phyloP scores from a whole-genome alignment of 2,329 filamentous ascomycete genomes.

The Parastagonospora avenae region DNA sequence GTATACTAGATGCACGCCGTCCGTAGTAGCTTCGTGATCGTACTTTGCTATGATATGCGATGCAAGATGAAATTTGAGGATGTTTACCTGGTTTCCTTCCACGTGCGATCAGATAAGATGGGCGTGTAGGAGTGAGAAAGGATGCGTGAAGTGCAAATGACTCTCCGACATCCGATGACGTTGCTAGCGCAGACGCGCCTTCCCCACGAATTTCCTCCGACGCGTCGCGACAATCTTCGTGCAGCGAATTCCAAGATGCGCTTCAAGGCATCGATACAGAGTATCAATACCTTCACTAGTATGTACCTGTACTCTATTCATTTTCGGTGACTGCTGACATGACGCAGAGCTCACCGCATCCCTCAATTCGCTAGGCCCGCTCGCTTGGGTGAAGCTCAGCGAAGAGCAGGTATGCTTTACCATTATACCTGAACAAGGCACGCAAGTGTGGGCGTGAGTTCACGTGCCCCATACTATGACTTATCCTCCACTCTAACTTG shows the following conservation, averaged over 20 bases:
- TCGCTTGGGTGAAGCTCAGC: constrained; percentile 89
- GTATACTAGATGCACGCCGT: too few relatives aligned
- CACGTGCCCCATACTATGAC: constrained; percentile 14
- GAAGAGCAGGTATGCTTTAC: constrained; percentile 90
- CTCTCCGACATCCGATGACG: constrained; percentile 2
- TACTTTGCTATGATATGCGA: too few relatives aligned
- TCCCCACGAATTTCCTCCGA: constrained; percentile 11
- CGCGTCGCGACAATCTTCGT: constrained; percentile 26
- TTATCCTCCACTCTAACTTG: constrained; percentile 21
- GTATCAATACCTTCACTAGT: constrained; percentile 60
- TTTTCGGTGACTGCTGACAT: constrained; percentile 1
- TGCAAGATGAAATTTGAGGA: too few relatives aligned
- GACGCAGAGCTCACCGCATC: constrained; percentile 64
- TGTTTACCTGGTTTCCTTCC: too few relatives aligned
- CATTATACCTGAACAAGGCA: constrained; percentile 91
- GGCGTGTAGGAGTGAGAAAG: too few relatives aligned
- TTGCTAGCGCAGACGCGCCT: constrained; percentile 10
- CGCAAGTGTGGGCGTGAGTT: constrained; percentile 92
- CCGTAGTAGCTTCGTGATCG: too few relatives aligned
- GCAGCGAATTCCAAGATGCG: constrained; percentile 49
- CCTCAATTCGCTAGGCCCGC: constrained; percentile 72
- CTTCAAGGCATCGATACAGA: constrained; percentile 59
- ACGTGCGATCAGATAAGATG: too few relatives aligned
- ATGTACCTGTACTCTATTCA: constrained; percentile 23
- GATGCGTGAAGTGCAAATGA: too few relatives aligned